phyloP scores from a whole-genome alignment of 192 early-diverging fungal genomes.

The Backusella westeae region DNA sequence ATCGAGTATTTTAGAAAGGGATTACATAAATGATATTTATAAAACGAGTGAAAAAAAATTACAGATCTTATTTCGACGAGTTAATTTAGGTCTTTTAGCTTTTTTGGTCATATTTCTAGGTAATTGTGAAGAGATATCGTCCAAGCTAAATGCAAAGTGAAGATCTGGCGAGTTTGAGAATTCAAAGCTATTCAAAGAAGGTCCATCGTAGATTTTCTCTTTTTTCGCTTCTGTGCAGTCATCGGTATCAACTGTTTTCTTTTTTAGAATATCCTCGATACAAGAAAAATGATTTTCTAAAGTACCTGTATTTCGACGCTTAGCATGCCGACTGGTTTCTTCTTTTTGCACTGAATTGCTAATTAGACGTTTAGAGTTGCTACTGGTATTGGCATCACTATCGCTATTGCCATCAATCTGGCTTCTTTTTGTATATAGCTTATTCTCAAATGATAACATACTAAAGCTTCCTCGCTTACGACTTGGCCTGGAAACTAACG shows the following conservation, averaged over 20 bases:
- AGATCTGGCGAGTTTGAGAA: constrained; percentile 7
- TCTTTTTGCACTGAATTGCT: background rate
- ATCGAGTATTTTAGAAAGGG: background rate
- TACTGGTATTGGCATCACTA: background rate
- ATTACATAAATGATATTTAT: background rate
- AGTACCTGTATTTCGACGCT: constrained; percentile 9
- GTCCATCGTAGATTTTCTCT: background rate
- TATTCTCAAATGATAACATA: constrained; percentile 28
- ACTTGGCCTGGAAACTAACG: background rate
- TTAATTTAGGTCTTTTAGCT: background rate
- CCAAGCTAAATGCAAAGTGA: constrained; percentile 2
- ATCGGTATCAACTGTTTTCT: background rate
- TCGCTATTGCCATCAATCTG: too few species aligned
- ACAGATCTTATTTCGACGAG: background rate
- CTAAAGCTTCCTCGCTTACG: constrained; percentile 36
- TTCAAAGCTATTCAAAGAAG: background rate
- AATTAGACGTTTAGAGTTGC: background rate
- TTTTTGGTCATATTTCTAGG: background rate
- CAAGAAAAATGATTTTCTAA: background rate
- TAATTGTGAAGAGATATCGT: background rate
- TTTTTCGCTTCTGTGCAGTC: too few species aligned
- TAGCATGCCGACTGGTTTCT: background rate
- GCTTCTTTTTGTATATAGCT: background rate
- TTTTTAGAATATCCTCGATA: background rate
- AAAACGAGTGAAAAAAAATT: constrained; percentile 21